phyloP scores from a whole-genome alignment of 1,284 basidiomycete species.

The Ganoderma resinaceum region DNA sequence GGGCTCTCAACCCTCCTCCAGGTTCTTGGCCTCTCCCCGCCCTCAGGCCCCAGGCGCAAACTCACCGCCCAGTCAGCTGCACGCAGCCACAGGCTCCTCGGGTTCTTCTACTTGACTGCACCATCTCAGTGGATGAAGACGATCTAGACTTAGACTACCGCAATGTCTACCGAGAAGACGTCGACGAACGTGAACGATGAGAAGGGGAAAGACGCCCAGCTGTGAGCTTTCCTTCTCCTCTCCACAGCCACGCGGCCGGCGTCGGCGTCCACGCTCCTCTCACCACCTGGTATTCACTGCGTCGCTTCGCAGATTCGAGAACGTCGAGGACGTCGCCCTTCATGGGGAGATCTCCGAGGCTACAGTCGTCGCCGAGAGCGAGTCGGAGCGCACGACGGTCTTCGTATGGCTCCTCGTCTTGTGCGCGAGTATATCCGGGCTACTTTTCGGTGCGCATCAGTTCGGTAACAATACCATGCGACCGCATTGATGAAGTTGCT shows the following conservation, averaged over 20 bases:
- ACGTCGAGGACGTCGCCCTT: constrained; percentile 38
- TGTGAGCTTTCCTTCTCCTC: constrained; percentile 6
- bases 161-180: constrained; percentile 3
- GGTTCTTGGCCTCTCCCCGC: not conserved
- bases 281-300: too few relatives aligned
- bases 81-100: not conserved
- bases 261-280: not conserved
- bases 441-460: constrained; percentile 70
- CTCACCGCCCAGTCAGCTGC: not conserved
- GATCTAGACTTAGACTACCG: not conserved
- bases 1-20: not conserved
- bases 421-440: constrained; percentile 75
- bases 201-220: constrained; percentile 3
- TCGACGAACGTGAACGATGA: not conserved
- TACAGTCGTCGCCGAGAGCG: constrained; percentile 70
- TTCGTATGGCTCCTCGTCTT: constrained; percentile 75
- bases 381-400: constrained; percentile 71
- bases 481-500: not conserved
- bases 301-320: constrained; percentile 35
- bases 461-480: not conserved
- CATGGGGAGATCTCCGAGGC: constrained; percentile 66
- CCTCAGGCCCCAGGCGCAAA: not conserved
- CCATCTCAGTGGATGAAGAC: not conserved
- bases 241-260: not conserved
- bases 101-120: not conserved